A percentile compares a stretch with the other conserved stretches of the same genome.
Conservation (phyloP, 2,329 filamentous ascomycete genomes). For the Lithohypha guttulata region DNA sequence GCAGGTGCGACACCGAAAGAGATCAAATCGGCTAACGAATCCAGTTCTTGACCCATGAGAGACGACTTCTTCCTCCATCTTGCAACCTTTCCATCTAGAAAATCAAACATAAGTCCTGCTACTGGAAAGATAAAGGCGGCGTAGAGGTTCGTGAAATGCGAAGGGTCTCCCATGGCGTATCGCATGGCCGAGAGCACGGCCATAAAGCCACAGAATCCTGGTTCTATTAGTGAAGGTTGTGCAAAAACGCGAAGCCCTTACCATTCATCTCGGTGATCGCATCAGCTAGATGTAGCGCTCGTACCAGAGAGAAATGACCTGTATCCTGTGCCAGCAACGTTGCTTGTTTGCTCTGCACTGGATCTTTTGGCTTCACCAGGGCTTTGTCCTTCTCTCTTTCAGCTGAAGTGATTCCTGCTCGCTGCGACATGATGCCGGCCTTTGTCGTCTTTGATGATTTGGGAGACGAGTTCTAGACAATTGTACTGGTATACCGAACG, state of each 20-base stretch:
- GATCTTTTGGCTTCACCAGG: slow-evolving; percentile 12
- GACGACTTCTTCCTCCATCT: slow-evolving; percentile 95
- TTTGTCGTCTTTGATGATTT: not conserved
- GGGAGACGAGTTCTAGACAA: not conserved
- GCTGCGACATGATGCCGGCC: slow-evolving; percentile 19
- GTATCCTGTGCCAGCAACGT: slow-evolving; percentile 37
- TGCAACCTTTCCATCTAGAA: slow-evolving; percentile 93
- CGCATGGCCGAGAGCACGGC: slow-evolving; percentile 91
- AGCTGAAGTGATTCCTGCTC: slow-evolving; percentile 15
- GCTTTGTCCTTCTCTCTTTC: slow-evolving; percentile 15
- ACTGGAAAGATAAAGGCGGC: slow-evolving; percentile 77
- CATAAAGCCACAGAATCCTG: slow-evolving; percentile 56
- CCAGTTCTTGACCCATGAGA: slow-evolving; percentile 94
- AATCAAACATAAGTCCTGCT: slow-evolving; percentile 92
- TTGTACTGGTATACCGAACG: not conserved
- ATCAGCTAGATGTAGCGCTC: slow-evolving; percentile 41
- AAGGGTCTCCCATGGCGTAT: slow-evolving; percentile 68
- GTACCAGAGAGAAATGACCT: slow-evolving; percentile 42
- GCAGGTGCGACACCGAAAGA: slow-evolving; percentile 92
- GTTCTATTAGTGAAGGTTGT: slow-evolving; percentile 10
- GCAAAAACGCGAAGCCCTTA: slow-evolving; percentile 19
- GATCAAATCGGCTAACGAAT: slow-evolving; percentile 89
- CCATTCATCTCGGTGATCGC: slow-evolving; percentile 41
- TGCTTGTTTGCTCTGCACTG: slow-evolving; percentile 40
- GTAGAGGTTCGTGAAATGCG: slow-evolving; percentile 61